Conservation (phyloP, 306 rosid genomes). For the Malus sieversii region DNA sequence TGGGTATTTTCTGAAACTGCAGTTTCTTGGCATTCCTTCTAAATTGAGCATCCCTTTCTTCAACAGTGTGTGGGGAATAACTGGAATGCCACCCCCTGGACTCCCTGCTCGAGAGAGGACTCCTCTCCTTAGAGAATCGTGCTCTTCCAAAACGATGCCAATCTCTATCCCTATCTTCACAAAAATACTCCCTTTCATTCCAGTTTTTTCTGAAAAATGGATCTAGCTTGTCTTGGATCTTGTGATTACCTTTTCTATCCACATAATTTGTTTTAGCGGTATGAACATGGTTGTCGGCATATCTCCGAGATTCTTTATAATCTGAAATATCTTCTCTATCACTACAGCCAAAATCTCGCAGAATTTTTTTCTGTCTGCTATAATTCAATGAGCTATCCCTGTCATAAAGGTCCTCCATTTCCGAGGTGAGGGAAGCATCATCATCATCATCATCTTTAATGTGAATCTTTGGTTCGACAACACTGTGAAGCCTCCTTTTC, state of each 20-base stretch:
- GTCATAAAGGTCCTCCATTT: conserved; percentile 25
- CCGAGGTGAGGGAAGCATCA: conserved; percentile 19
- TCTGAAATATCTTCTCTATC: conserved; percentile 28
- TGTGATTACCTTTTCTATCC: conserved; percentile 17
- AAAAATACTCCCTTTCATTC: conserved; percentile 23
- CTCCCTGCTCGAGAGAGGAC: conserved; percentile 28
- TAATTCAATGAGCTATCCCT: conserved; percentile 16
- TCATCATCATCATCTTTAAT: conserved; percentile 15
- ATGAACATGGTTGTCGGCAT: conserved; percentile 18
- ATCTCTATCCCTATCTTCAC: conserved; percentile 25
- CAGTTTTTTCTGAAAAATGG: conserved; percentile 20
- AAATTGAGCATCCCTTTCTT: conserved; percentile 24
- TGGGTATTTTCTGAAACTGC: conserved; percentile 24
- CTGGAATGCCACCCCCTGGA: conserved; percentile 33
- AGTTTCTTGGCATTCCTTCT: conserved; percentile 23
- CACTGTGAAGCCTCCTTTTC: conserved; percentile 13
- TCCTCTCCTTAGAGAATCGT: conserved; percentile 19
- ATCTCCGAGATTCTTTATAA: conserved; percentile 29
- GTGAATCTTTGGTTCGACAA: conserved; percentile 14
- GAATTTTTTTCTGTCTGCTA: conserved; percentile 27
- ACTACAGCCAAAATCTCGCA: conserved; percentile 15
- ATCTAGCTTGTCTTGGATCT: conserved; percentile 20
- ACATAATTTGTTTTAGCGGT: conserved; percentile 11
- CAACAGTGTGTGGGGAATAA: conserved; percentile 20
- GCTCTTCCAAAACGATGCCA: conserved; percentile 22